These are phyloP conservation scores for Cercospora sp. DNA, from an alignment of 2,329 filamentous ascomycete genomes.

Conservation along the genomic window DNA sequence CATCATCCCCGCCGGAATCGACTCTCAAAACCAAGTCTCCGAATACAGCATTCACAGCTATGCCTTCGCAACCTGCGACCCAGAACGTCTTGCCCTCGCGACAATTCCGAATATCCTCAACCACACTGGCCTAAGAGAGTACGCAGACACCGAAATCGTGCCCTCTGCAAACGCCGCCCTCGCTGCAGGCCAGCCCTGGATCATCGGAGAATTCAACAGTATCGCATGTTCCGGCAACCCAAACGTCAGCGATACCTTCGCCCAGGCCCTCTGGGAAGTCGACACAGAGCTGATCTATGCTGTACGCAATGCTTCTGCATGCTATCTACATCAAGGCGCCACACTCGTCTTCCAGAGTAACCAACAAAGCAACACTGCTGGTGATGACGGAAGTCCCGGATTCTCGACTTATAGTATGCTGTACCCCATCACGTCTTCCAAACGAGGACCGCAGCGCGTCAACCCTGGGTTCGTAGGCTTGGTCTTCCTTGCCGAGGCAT, in stretches of 20 bases:
- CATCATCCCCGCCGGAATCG: conserved; percentile 35
- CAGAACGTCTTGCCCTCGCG: conserved; percentile 28
- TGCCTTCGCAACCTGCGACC: conserved; percentile 36
- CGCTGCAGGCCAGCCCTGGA: conserved; percentile 32
- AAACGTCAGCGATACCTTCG: conserved; percentile 46
- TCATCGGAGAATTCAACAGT: conserved; percentile 46
- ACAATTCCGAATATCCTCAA: conserved; percentile 35
- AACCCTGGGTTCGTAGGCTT: conserved; percentile 33
- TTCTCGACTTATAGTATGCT: conserved; percentile 36
- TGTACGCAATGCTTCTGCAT: conserved; percentile 41
- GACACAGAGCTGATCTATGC: conserved; percentile 44
- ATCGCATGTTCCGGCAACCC: conserved; percentile 45
- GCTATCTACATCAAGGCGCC: conserved; percentile 41
- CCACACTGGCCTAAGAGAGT: conserved; percentile 31
- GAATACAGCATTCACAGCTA: conserved; percentile 38
- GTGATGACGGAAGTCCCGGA: conserved; percentile 32
- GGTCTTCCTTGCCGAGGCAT: conserved; percentile 36
- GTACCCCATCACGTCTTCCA: conserved; percentile 30
- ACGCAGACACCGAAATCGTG: conserved; percentile 35
- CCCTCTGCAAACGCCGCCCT: conserved; percentile 34
- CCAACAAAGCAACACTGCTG: conserved; percentile 34
- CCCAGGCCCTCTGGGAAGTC: conserved; percentile 45
- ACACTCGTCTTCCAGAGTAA: conserved; percentile 35
- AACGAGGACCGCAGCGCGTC: conserved; percentile 31
- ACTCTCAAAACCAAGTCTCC: conserved; percentile 30